Percentiles rank a stretch among this genome's conserved stretches.
phyloP scores from a whole-genome alignment of 495 filamentous ascomycete genomes.

The Aspergillus indologenus region DNA sequence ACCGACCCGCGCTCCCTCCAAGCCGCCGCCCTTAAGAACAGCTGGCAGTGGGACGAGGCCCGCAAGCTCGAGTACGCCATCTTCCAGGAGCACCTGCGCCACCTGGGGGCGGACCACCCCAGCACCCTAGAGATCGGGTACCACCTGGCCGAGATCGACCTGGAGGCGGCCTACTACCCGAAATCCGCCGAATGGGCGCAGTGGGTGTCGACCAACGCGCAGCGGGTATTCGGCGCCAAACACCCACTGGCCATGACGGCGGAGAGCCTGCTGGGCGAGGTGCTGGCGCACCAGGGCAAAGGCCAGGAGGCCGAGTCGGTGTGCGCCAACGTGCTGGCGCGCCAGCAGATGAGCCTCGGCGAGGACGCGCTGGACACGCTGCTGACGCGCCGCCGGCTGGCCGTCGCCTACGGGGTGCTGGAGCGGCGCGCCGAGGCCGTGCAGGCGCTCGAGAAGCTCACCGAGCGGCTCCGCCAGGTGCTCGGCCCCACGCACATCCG shows the following conservation, averaged over 20 bases:
- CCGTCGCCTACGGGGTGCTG: slow-evolving; percentile 24
- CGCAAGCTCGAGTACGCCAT: slow-evolving; percentile 33
- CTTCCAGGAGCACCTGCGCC: slow-evolving; percentile 36
- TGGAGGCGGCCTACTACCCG: slow-evolving; percentile 25
- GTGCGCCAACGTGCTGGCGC: slow-evolving; percentile 35
- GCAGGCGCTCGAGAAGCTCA: slow-evolving; percentile 25
- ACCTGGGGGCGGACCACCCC: slow-evolving; percentile 34
- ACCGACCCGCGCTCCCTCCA: slow-evolving; percentile 33
- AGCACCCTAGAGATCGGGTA: slow-evolving; percentile 34
- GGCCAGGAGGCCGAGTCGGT: slow-evolving; percentile 34
- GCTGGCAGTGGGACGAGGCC: slow-evolving; percentile 32
- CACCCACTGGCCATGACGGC: slow-evolving; percentile 35
- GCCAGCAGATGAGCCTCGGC: slow-evolving; percentile 39
- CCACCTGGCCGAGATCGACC: slow-evolving; percentile 32
- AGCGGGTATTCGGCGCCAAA: slow-evolving; percentile 30
- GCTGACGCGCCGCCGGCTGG: slow-evolving; percentile 33
- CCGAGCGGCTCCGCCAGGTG: slow-evolving; percentile 22
- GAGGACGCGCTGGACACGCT: slow-evolving; percentile 37
- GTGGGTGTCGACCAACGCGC: slow-evolving; percentile 34
- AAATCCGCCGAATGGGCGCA: slow-evolving; percentile 33
- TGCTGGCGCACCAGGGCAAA: slow-evolving; percentile 28
- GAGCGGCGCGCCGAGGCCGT: slow-evolving; percentile 27
- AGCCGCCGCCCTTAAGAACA: slow-evolving; percentile 31
- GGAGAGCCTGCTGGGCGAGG: slow-evolving; percentile 34
- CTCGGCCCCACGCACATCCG: slow-evolving; percentile 35